Evolutionary conservation across 2,329 filamentous ascomycete genomes (phyloP), one percentile per base, ranked within the genome.

Genomic region (Trichocomaceae sp.): DNA sequence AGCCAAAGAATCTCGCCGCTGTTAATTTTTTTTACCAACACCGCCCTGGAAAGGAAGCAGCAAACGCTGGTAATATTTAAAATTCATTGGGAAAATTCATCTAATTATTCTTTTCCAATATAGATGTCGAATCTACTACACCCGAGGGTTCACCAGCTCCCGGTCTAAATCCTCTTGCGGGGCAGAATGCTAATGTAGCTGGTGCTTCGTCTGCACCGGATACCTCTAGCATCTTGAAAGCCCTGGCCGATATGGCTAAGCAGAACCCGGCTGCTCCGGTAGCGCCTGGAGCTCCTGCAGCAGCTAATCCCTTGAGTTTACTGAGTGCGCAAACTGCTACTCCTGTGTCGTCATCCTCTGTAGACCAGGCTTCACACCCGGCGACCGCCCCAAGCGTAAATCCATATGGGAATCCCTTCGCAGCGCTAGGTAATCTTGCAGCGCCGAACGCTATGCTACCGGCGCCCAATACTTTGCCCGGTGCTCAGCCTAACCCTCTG

Each of bases 231-330:
- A 90, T 93, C 63, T 78, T 91, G 72, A 87, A 88, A 68, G 86
- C 86, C 45, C 79, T 93, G 59, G 87, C 88, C 60, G 88, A 88
- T 66, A 87, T 93, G 73, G 87, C 87, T 39, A 86, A 87, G 60
- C 86, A 89, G 70, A 90, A 84, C 68, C 81, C 81, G 58, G 72
- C 78, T 37, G 72, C 77, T 47, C 73, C 79, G 51, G 61, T 70
- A 57, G 64, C 70, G 22, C 63, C 73, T 20, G 61, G 66, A 26
- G 64, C 69, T 48, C 60, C 68, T 48, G 67, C 72, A 19, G 69
- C 68, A 56, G 61, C 68, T 66, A 77, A 73, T 64, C 67, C 73
- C 61, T 71, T 74, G 66, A 77, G 72, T 73, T 72, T 78, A 64
- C 71, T 80, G 72, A 76, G 70, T 69, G 65, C 73, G 60, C 75